Evolutionary conservation across 176 grass and related monocot species (phyloP).

Genomic region (Thinopyrum elongatum): DNA sequence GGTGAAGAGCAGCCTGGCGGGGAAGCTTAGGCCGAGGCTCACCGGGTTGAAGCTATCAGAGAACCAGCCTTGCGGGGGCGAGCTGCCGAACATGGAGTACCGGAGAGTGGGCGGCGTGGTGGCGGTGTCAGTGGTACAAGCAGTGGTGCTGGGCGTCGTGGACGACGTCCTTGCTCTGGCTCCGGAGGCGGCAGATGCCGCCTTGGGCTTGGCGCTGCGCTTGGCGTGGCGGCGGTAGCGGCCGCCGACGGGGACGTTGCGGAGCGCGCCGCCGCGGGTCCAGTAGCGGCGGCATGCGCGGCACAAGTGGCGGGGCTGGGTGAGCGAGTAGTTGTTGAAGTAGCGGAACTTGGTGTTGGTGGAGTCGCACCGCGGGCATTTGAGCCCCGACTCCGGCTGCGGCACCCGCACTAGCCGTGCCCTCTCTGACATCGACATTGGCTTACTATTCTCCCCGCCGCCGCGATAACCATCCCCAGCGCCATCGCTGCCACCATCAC

Average conservation of each 20-base stretch:
- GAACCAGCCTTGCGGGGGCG: not conserved
- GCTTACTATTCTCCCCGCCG: not conserved
- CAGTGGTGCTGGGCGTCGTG: not conserved
- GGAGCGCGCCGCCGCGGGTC: conserved; percentile 81
- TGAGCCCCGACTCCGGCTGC: conserved; percentile 42
- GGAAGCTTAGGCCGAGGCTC: not conserved
- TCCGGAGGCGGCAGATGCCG: conserved; percentile 31
- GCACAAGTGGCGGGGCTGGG: conserved; percentile 88
- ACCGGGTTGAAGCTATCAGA: not conserved
- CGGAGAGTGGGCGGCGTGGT: not conserved
- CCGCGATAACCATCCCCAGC: not conserved
- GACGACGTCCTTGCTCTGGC: not conserved
- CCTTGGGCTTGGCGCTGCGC: conserved; percentile 17
- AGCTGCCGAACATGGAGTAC: not conserved
- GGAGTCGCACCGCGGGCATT: conserved; percentile 73
- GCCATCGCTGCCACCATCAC: not conserved
- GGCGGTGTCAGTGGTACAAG: not conserved
- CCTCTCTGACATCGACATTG: conserved; percentile 25
- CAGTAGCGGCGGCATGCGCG: conserved; percentile 89
- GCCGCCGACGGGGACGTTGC: conserved; percentile 58
- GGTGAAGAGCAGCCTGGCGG: not conserved
- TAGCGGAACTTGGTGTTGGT: conserved; percentile 95
- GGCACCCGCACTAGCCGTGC: conserved; percentile 29
- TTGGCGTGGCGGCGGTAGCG: conserved; percentile 46
- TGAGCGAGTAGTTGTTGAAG: conserved; percentile 90